phyloP scores from a whole-genome alignment of 2,329 filamentous ascomycete species.

The Trichoderma koningii region DNA sequence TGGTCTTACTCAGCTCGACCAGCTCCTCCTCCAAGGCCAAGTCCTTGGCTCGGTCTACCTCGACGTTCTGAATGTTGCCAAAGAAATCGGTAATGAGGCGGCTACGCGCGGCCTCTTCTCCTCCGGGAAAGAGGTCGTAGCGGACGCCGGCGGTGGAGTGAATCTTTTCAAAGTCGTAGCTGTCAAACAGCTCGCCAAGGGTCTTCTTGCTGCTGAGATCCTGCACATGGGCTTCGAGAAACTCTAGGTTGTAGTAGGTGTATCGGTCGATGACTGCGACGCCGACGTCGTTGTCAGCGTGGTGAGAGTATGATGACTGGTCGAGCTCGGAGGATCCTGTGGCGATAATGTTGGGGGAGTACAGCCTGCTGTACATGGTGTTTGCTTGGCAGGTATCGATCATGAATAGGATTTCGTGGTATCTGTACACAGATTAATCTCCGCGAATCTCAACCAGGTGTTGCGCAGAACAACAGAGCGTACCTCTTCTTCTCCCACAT shows the following conservation, averaged over 20 bases:
- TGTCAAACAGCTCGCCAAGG: conserved; percentile 91
- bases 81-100: conserved; percentile 95
- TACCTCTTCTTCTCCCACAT: conserved; percentile 99
- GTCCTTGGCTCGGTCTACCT: conserved; percentile 69
- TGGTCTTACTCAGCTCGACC: conserved; percentile 70
- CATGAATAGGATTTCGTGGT: conserved; percentile 98
- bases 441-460: not conserved
- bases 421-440: conserved; percentile 50
- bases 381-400: conserved; percentile 99
- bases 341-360: conserved; percentile 96
- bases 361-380: conserved; percentile 98
- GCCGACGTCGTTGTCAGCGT: conserved; percentile 96
- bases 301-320: conserved; percentile 95
- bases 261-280: conserved; percentile 98
- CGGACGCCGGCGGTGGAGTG: conserved; percentile 89
- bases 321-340: conserved; percentile 96
- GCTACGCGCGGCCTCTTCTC: conserved; percentile 73
- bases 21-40: conserved; percentile 71
- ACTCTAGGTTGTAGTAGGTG: conserved; percentile 98
- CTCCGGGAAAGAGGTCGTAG: conserved; percentile 92
- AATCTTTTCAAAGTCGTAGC: conserved; percentile 92
- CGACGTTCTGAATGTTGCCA: conserved; percentile 95
- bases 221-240: conserved; percentile 85
- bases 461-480: conserved; percentile 17
- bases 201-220: conserved; percentile 87